Percentiles rank a stretch among this genome's conserved stretches.
These are phyloP conservation scores for Copromyces sp. DNA, from an alignment of 495 filamentous ascomycete genomes.

Conservation along the genomic window DNA sequence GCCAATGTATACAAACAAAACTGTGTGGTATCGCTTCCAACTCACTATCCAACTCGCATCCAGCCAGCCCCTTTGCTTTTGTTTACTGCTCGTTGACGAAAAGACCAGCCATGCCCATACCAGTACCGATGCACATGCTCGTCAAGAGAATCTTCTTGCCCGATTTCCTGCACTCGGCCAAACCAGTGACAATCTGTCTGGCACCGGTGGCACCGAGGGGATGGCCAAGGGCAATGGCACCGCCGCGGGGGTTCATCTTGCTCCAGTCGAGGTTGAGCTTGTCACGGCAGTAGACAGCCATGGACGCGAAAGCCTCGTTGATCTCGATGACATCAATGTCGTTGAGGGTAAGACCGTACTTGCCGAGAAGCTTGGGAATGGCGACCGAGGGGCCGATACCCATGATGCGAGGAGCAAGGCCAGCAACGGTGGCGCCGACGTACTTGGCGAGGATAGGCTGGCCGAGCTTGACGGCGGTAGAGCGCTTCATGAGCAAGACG, in stretches of 20 bases:
- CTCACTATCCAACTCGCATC: not conserved
- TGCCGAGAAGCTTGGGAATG: conserved; percentile 83
- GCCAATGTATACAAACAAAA: not conserved
- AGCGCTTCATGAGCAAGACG: conserved; percentile 87
- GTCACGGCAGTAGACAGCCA: conserved; percentile 88
- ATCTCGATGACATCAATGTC: conserved; percentile 89
- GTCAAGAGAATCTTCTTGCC: conserved; percentile 79
- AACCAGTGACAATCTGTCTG: conserved; percentile 71
- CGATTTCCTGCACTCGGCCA: conserved; percentile 66
- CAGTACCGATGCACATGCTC: conserved; percentile 81
- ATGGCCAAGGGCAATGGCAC: conserved; percentile 70
- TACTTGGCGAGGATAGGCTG: conserved; percentile 94
- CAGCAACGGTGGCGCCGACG: conserved; percentile 81
- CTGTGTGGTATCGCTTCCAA: not conserved
- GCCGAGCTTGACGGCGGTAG: conserved; percentile 73
- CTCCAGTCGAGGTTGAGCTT: conserved; percentile 63
- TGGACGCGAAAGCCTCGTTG: conserved; percentile 96
- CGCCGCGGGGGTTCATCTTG: conserved; percentile 85
- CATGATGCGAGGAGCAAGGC: conserved; percentile 89
- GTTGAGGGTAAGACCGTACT: conserved; percentile 66
- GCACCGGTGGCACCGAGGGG: conserved; percentile 74
- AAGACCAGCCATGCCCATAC: conserved; percentile 73
- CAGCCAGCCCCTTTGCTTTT: not conserved
- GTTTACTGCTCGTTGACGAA: conserved; percentile 66
- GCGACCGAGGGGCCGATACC: conserved; percentile 90